Base-by-base conservation (phyloP, 2,329 filamentous ascomycete species). In the Trichoderma guizhouense region DNA sequence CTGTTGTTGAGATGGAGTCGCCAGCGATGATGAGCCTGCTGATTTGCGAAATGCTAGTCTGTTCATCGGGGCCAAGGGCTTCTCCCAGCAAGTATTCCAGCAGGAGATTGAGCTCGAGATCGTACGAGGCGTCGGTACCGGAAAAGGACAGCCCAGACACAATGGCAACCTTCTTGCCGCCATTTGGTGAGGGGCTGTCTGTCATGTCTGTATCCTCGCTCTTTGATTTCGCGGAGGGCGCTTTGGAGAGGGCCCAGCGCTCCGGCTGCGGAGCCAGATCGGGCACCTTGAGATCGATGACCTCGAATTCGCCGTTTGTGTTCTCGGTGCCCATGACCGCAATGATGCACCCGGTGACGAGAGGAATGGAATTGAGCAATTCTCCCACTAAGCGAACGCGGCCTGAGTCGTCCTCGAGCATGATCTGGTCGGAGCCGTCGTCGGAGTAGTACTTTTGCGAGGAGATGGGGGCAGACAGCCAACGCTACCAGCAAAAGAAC, bases 301-400 rank as follows among this genome's bases (percentile, higher is more conserved):
- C 92, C 77, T 98, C 94, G 73, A 99, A 94, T 76, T 97, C 93
- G 74, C 96, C 96, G 82, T 95, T 92, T 67, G 89, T 86, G 77
- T 97, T 98, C 80, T 99, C 96, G 0, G 94, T 97, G 43, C 96
- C 96, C 84, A 99, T 89, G 3, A 95, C 94, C n/a, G 94, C 95
- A 55, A 98, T 88, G 77, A 99, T 94, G 77, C 93, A 97, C 30
- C 96, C 96, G 0, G 96, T 99, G 3, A 97, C 95, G 8, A 98
- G 87, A 73, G 93, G 85, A 28, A 92, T 86, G 1, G 88, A 86
- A 74, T 87, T 85, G 62, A 99, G 83, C 24, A 89, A 81, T 55
- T 88, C 86, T 3, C 96, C 96, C 0, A 92, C 91, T 8, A 99
- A 84, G 24, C 91, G 88, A 75, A 99, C 86, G 28, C 97, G 91